Conservation (phyloP, 495 filamentous ascomycete genomes). For the Xeromyces bisporus region DNA sequence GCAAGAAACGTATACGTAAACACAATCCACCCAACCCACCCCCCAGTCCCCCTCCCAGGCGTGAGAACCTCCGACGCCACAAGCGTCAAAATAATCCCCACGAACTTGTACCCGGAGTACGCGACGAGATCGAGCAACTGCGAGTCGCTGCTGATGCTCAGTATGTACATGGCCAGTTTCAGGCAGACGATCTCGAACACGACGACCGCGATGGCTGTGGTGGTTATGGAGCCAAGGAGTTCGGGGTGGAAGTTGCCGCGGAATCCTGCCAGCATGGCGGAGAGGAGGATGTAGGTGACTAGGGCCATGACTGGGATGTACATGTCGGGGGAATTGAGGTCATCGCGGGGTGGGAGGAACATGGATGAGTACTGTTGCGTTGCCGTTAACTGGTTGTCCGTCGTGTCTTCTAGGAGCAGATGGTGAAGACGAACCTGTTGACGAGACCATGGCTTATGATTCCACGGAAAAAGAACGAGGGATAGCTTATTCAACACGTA, state of each 20-base stretch:
- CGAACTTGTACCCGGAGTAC: slow-evolving; percentile 97
- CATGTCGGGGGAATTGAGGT: slow-evolving; percentile 96
- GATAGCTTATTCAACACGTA: slow-evolving; percentile 73
- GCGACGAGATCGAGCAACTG: slow-evolving; percentile 87
- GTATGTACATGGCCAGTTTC: slow-evolving; percentile 82
- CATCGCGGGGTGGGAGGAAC: slow-evolving; percentile 89
- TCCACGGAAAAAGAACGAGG: slow-evolving; percentile 91
- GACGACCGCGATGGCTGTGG: slow-evolving; percentile 64
- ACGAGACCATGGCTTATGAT: slow-evolving; percentile 91
- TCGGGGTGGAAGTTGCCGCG: slow-evolving; percentile 90
- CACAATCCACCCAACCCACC: slow-evolving; percentile 74
- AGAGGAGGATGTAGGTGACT: slow-evolving; percentile 91
- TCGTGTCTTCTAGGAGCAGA: too few relatives aligned
- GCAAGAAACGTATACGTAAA: slow-evolving; percentile 84
- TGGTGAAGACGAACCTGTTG: slow-evolving; percentile 40
- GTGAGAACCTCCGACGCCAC: slow-evolving; percentile 59
- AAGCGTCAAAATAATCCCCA: slow-evolving; percentile 81
- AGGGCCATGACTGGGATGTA: slow-evolving; percentile 84
- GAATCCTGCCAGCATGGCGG: slow-evolving; percentile 74
- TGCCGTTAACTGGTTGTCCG: too few relatives aligned
- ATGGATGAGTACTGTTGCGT: slow-evolving; percentile 50
- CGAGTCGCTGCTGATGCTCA: slow-evolving; percentile 73
- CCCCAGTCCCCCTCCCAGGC: slow-evolving; percentile 59
- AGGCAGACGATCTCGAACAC: slow-evolving; percentile 73
- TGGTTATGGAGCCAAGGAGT: slow-evolving; percentile 73